Base-by-base conservation (phyloP, 2,329 filamentous ascomycete species). In the Aspergillus jensenii region DNA sequence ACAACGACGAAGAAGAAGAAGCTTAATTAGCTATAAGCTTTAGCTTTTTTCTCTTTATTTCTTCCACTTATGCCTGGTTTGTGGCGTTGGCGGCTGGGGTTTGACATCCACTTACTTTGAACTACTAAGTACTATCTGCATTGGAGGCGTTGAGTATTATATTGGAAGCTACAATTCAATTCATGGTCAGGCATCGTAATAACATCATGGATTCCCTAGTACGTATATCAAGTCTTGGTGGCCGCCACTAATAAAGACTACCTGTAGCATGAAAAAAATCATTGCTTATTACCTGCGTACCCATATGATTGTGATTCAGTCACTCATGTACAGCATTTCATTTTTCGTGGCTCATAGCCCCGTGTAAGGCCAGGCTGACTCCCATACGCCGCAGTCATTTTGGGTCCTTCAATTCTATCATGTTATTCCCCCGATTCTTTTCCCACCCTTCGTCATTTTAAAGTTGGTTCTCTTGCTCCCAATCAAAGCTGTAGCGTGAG, bases 341-440 rank as follows among this genome's bases (percentile, higher is more conserved):
- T 54, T 53, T 11, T 56, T 52, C 14, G 17, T 45, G 39, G 46
- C 54, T 46, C 41, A 61, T 62, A 61, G 60, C 53, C 66, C 61
- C 62, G 65, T 65, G 59, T 62, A 65, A 67, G 65, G 67, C 61
- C 64, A 70, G 62, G 67, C 63, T 60, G 66, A 71, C 66, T 70
- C 70, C 69, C 62, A 67, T 70, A 70, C 71, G 71, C 72, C 71
- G 62, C 67, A 59, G 63, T 68, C 62, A 66, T 68, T 65, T 58
- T 43, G 7, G 40, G 35, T 48, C 41, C 19, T 19, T 49, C 41
- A 39, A 31, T 53, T n/a, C 52, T 48, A 52, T 54, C 45, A 15
- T 48, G 33, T 27, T 41, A 46, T 54, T 48, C 9, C 19, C 43
- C 56, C 61, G 41, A 33, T 48, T 47, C 8, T 27, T 14, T 44